Evolutionary conservation across 2,329 filamentous ascomycete genomes (phyloP).

Genomic region (Colletotrichum destructivum): DNA sequence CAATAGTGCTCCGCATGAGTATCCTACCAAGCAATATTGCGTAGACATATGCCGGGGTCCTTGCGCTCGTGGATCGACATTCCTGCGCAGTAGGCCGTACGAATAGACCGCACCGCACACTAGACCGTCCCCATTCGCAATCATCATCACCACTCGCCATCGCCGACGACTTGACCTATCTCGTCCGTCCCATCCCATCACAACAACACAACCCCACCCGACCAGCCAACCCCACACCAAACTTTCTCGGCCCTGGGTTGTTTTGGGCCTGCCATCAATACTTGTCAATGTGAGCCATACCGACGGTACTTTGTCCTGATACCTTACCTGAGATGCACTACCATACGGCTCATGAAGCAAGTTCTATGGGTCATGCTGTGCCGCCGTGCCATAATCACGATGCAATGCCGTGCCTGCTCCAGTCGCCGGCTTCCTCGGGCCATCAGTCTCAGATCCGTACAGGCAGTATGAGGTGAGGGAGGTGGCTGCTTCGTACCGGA

Average conservation of each 20-base stretch:
- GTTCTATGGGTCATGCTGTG: conserved; percentile 14
- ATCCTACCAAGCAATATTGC: not conserved
- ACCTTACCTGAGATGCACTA: conserved; percentile 13
- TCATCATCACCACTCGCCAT: conserved; percentile 12
- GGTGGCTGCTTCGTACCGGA: not conserved
- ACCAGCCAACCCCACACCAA: conserved; percentile 28
- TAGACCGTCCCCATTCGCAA: not conserved
- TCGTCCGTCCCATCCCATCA: conserved; percentile 2
- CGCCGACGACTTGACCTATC: conserved; percentile 10
- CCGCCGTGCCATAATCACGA: not conserved
- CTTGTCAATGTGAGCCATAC: not conserved
- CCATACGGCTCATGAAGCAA: conserved; percentile 11
- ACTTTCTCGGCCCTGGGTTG: conserved; percentile 26
- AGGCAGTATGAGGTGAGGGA: not conserved
- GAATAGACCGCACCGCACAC: no score
- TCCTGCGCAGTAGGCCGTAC: not conserved
- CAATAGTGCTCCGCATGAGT: not conserved
- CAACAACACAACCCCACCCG: conserved; percentile 6
- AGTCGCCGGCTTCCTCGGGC: not conserved
- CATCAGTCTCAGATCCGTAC: no score
- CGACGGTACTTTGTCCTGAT: not conserved
- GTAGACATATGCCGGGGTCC: not conserved
- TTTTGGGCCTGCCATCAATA: conserved; percentile 1
- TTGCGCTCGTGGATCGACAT: not conserved
- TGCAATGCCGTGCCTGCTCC: not conserved